These are phyloP conservation scores for Pseudocercospora ulei DNA, from an alignment of 2,329 filamentous ascomycete species.

Conservation along the genomic window DNA sequence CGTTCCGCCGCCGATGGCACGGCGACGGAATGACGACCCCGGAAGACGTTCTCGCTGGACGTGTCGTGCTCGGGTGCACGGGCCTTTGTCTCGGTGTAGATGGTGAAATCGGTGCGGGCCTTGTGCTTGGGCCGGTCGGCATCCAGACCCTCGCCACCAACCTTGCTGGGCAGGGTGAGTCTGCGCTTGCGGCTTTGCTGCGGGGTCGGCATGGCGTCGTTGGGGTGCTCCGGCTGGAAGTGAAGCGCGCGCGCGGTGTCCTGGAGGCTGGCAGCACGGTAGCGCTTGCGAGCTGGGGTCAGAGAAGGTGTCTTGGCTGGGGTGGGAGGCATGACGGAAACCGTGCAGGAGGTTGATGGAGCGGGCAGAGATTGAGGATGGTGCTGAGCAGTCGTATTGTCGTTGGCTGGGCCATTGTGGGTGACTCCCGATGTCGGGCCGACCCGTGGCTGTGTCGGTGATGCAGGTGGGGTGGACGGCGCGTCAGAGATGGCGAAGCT, in stretches of 20 bases:
- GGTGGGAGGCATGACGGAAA: slow-evolving; percentile 55
- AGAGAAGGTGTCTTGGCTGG: slow-evolving; percentile 61
- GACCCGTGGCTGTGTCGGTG: slow-evolving; percentile 10
- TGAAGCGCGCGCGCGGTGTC: slow-evolving; percentile 43
- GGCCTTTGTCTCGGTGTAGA: slow-evolving; percentile 73
- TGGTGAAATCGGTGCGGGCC: slow-evolving; percentile 46
- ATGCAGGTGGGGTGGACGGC: slow-evolving; percentile 11
- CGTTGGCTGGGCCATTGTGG: slow-evolving; percentile 10
- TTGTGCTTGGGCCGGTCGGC: slow-evolving; percentile 42
- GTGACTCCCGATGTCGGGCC: slow-evolving; percentile 2
- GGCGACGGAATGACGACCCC: slow-evolving; percentile 14
- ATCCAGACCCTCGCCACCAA: slow-evolving; percentile 49
- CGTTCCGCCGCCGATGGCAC: slow-evolving; percentile 36
- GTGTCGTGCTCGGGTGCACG: slow-evolving; percentile 57
- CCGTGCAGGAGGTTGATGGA: slow-evolving; percentile 19
- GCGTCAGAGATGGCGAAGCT: slow-evolving; percentile 7
- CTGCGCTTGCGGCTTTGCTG: slow-evolving; percentile 40
- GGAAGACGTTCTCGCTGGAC: slow-evolving; percentile 63
- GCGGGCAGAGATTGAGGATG: slow-evolving; percentile 10
- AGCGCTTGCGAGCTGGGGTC: slow-evolving; percentile 45
- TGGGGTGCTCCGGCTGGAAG: slow-evolving; percentile 51
- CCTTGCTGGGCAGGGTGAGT: slow-evolving; percentile 6
- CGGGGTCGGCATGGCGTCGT: slow-evolving; percentile 51
- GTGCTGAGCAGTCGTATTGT: slow-evolving; percentile 11
- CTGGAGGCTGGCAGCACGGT: slow-evolving; percentile 37